Percentiles rank a stretch among this genome's conserved stretches.
Conservation (phyloP, 345 rosid species). For the Limnanthes douglasii region DNA sequence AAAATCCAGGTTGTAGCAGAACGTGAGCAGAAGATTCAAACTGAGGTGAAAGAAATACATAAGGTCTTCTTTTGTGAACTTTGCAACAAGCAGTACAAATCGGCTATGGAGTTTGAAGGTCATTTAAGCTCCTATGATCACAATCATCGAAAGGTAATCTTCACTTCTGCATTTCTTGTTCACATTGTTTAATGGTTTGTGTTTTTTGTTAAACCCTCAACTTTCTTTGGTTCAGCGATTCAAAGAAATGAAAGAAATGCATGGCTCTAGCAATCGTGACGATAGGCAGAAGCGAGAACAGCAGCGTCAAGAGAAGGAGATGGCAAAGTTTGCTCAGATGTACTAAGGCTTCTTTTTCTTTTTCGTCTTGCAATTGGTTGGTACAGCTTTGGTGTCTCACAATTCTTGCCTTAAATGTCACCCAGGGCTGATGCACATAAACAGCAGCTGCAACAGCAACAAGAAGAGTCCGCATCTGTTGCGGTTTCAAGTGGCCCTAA, state of each 20-base stretch:
- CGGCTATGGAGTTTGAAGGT: constrained; percentile 92
- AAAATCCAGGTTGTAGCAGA: constrained; percentile 99
- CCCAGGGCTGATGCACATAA: constrained; percentile 80
- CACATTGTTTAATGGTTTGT: background rate
- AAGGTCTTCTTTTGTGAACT: constrained; percentile 92
- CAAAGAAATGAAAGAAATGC: constrained; percentile 96
- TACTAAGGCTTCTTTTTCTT: constrained; percentile 3
- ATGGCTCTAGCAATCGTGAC: constrained; percentile 76
- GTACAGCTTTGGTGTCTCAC: background rate
- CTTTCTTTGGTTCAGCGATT: constrained; percentile 42
- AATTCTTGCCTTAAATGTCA: background rate
- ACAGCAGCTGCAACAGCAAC: constrained; percentile 38
- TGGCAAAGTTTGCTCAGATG: constrained; percentile 72
- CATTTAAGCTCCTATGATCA: constrained; percentile 97
- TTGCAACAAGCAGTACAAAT: constrained; percentile 93
- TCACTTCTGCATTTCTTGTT: background rate
- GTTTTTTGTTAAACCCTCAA: background rate
- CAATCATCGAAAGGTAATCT: constrained; percentile 86
- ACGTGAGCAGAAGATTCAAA: constrained; percentile 97
- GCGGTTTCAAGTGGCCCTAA: constrained; percentile 15
- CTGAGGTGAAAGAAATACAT: constrained; percentile 82
- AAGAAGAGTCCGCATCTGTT: constrained; percentile 28
- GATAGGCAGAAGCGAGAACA: constrained; percentile 76
- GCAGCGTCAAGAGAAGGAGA: constrained; percentile 84
- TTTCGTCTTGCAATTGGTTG: background rate